Percentiles rank a stretch among this genome's conserved stretches.
These are phyloP conservation scores for Aspergillus fumigatiaffinis DNA, from an alignment of 2,329 filamentous ascomycete species.

Conservation along the genomic window DNA sequence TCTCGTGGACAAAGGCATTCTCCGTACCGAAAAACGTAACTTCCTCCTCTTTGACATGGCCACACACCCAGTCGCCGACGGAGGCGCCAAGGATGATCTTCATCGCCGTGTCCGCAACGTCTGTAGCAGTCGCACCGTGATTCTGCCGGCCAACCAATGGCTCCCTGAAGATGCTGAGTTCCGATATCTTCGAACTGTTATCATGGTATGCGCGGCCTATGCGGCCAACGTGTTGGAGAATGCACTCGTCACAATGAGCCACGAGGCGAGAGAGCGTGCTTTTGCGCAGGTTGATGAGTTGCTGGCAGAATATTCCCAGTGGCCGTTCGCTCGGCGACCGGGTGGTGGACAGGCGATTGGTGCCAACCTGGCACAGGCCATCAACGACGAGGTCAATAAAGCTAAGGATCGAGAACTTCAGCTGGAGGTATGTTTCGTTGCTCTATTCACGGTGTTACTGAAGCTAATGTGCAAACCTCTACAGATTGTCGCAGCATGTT, in stretches of 20 bases:
- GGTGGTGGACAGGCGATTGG: slow-evolving; percentile 78
- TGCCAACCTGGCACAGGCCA: slow-evolving; percentile 83
- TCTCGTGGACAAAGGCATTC: slow-evolving; percentile 95
- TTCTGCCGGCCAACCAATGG: slow-evolving; percentile 80
- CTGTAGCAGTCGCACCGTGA: slow-evolving; percentile 88
- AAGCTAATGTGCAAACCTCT: slow-evolving; percentile 14
- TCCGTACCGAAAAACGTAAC: slow-evolving; percentile 98
- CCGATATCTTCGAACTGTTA: slow-evolving; percentile 82
- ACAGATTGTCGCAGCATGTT: slow-evolving; percentile 81
- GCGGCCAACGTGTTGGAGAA: slow-evolving; percentile 98
- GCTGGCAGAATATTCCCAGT: slow-evolving; percentile 93
- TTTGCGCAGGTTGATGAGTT: slow-evolving; percentile 97
- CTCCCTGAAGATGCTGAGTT: slow-evolving; percentile 93
- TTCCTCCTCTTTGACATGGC: slow-evolving; percentile 99
- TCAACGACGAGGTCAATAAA: slow-evolving; percentile 80
- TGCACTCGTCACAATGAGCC: slow-evolving; percentile 86
- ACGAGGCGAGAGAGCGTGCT: slow-evolving; percentile 88
- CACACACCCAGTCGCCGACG: slow-evolving; percentile 93
- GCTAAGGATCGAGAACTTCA: slow-evolving; percentile 93
- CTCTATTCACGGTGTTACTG: neutral
- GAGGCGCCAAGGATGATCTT: slow-evolving; percentile 96
- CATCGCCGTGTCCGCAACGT: slow-evolving; percentile 87
- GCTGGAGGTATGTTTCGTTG: slow-evolving; percentile 68
- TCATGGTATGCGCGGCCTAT: slow-evolving; percentile 97
- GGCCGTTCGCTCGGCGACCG: slow-evolving; percentile 82